Evolutionary conservation across 2,329 filamentous ascomycete species (phyloP).

Genomic region (Neonectria punicea): DNA sequence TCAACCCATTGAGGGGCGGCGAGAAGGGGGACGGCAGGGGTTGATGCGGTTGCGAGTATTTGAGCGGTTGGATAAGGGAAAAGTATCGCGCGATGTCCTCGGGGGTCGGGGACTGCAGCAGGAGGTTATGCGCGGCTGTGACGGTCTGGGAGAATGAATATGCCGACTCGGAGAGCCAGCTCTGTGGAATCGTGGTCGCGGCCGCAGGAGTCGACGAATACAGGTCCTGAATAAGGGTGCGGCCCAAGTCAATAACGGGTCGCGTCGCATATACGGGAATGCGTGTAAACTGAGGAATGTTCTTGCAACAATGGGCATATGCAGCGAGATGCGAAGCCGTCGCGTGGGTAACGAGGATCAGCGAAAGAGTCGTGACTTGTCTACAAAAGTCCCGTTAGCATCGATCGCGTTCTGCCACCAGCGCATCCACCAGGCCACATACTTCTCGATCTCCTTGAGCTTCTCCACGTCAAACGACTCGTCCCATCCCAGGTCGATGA

Average conservation of each 20-base stretch:
- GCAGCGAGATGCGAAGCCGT: slow-evolving; percentile 92
- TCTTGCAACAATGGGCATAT: slow-evolving; percentile 96
- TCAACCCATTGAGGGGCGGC: slow-evolving; percentile 88
- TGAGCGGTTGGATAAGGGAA: slow-evolving; percentile 87
- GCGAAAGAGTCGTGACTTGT: slow-evolving; percentile 89
- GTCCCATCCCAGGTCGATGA: slow-evolving; percentile 97
- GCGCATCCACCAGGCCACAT: slow-evolving; percentile 45
- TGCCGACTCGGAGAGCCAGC: slow-evolving; percentile 73
- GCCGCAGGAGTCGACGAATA: slow-evolving; percentile 92
- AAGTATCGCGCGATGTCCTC: slow-evolving; percentile 96
- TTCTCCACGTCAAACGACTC: slow-evolving; percentile 85
- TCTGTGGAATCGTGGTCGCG: slow-evolving; percentile 80
- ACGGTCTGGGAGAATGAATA: slow-evolving; percentile 65
- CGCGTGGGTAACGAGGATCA: slow-evolving; percentile 94
- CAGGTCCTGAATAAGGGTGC: slow-evolving; percentile 89
- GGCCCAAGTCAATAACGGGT: slow-evolving; percentile 91
- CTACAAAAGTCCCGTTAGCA: slow-evolving; percentile 56
- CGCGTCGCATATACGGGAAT: slow-evolving; percentile 95
- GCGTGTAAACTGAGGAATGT: slow-evolving; percentile 89
- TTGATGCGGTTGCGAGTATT: slow-evolving; percentile 96
- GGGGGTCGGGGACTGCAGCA: slow-evolving; percentile 76
- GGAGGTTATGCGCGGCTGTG: slow-evolving; percentile 63
- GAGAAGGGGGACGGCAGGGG: slow-evolving; percentile 88
- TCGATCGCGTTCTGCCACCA: neutral
- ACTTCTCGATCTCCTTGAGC: slow-evolving; percentile 92